These are phyloP conservation scores for Schwanniomyces sp. DNA, from an alignment of 805 yeast species.

Conservation along the genomic window DNA sequence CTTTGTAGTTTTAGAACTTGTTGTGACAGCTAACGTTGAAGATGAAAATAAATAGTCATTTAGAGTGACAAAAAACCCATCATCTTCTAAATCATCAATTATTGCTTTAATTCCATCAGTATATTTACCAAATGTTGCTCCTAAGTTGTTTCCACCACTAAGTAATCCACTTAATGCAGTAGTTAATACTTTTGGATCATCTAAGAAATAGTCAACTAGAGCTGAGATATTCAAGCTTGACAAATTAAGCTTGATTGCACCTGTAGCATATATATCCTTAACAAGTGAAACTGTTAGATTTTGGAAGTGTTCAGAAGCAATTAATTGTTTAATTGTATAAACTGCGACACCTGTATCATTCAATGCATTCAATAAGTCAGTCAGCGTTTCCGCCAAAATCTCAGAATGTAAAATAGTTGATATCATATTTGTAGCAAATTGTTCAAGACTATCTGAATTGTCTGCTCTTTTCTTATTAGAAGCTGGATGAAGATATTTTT, in stretches of 20 bases:
- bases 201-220: slow-evolving; percentile 20
- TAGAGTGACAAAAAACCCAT: slow-evolving; percentile 38
- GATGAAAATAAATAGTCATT: slow-evolving; percentile 30
- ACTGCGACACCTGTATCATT: slow-evolving; percentile 42
- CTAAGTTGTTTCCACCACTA: slow-evolving; percentile 15
- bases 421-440: slow-evolving; percentile 28
- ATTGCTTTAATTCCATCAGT: slow-evolving; percentile 29
- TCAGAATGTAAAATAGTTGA: slow-evolving; percentile 27
- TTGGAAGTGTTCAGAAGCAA: slow-evolving; percentile 33
- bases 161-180: slow-evolving; percentile 20
- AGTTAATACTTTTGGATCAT: slow-evolving; percentile 21
- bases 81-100: slow-evolving; percentile 29
- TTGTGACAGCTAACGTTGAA: slow-evolving; percentile 7
- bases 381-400: slow-evolving; percentile 21
- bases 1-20: slow-evolving; percentile 6
- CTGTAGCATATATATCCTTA: slow-evolving; percentile 24
- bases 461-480: slow-evolving; percentile 8
- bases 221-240: slow-evolving; percentile 25
- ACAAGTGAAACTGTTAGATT: slow-evolving; percentile 35
- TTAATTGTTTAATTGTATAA: slow-evolving; percentile 33
- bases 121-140: slow-evolving; percentile 22
- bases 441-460: slow-evolving; percentile 19
- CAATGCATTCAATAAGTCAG: slow-evolving; percentile 31
- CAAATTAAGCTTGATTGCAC: slow-evolving; percentile 22
- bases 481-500: slow-evolving; percentile 21